phyloP scores from a whole-genome alignment of 2,329 filamentous ascomycete genomes.

The Balansia obtecta region DNA sequence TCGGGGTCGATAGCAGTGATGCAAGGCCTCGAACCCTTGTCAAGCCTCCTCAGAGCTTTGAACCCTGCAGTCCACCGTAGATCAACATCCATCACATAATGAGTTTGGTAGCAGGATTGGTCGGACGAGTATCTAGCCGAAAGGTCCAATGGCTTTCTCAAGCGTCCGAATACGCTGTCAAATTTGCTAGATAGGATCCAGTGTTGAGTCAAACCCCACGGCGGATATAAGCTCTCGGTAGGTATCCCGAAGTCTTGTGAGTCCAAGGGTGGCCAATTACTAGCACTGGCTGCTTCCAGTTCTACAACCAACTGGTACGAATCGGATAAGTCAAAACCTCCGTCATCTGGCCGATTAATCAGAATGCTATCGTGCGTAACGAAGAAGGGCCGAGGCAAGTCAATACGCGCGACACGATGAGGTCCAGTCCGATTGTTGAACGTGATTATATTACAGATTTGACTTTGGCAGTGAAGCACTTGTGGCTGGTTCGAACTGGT shows the following conservation, averaged over 20 bases:
- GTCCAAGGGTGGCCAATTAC: conserved; percentile 40
- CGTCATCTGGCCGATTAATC: conserved; percentile 34
- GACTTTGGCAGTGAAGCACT: conserved; percentile 40
- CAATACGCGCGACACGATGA: conserved; percentile 34
- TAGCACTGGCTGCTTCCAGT: conserved; percentile 36
- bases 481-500: conserved; percentile 22
- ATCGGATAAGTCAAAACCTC: conserved; percentile 34
- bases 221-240: conserved; percentile 8
- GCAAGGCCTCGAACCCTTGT: conserved; percentile 30
- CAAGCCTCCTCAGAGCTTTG: conserved; percentile 19
- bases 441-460: conserved; percentile 39
- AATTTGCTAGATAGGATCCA: conserved; percentile 31
- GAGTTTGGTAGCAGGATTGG: conserved; percentile 20
- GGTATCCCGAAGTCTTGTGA: conserved; percentile 20
- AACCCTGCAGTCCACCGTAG: conserved; percentile 33
- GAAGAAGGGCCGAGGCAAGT: conserved; percentile 35
- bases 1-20: conserved; percentile 29
- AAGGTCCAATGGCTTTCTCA: conserved; percentile 23
- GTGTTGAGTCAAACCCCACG: conserved; percentile 13
- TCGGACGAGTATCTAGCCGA: conserved; percentile 14
- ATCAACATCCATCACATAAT: conserved; percentile 37
- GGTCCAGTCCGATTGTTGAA: conserved; percentile 35
- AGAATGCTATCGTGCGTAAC: conserved; percentile 39
- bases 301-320: conserved; percentile 39
- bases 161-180: conserved; percentile 27